phyloP scores from a whole-genome alignment of 306 rosid genomes.

The Bauhinia variegata region DNA sequence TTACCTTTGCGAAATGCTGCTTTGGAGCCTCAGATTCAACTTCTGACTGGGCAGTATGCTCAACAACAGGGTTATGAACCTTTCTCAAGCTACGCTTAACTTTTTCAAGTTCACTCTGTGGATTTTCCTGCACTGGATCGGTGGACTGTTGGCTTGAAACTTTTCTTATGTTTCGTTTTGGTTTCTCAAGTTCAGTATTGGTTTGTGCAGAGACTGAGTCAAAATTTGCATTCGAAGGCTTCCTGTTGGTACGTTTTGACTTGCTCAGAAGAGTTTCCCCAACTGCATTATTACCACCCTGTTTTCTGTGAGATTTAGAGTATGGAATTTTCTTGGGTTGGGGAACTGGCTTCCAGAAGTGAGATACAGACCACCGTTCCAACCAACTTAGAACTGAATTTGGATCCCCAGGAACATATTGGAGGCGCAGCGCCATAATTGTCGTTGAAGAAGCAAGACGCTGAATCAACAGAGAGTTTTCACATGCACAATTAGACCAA shows the following conservation, averaged over 20 bases:
- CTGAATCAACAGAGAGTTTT: conserved; percentile 56
- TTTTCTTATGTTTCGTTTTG: conserved; percentile 71
- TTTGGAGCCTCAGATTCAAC: conserved; percentile 59
- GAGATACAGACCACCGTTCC: conserved; percentile 81
- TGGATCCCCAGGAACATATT: conserved; percentile 71
- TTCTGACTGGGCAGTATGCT: conserved; percentile 59
- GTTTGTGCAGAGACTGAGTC: conserved; percentile 57
- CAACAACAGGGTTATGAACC: conserved; percentile 84
- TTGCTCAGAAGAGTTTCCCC: conserved; percentile 69
- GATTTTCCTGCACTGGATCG: conserved; percentile 72
- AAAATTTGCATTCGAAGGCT: conserved; percentile 56
- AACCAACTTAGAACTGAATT: conserved; percentile 84
- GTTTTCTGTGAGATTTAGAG: conserved; percentile 65
- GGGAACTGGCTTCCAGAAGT: conserved; percentile 81
- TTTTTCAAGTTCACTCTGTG: conserved; percentile 93
- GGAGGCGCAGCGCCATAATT: conserved; percentile 67
- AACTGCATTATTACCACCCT: conserved; percentile 42
- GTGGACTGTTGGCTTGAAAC: conserved; percentile 57
- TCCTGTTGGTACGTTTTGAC: conserved; percentile 73
- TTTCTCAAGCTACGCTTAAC: conserved; percentile 89
- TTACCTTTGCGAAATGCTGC: conserved; percentile 50
- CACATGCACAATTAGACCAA: conserved; percentile 23
- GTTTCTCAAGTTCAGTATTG: conserved; percentile 82
- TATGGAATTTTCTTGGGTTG: conserved; percentile 76
- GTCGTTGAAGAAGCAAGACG: conserved; percentile 72